Conservation (phyloP, 2,329 filamentous ascomycete genomes). For the Clonostachys solani region DNA sequence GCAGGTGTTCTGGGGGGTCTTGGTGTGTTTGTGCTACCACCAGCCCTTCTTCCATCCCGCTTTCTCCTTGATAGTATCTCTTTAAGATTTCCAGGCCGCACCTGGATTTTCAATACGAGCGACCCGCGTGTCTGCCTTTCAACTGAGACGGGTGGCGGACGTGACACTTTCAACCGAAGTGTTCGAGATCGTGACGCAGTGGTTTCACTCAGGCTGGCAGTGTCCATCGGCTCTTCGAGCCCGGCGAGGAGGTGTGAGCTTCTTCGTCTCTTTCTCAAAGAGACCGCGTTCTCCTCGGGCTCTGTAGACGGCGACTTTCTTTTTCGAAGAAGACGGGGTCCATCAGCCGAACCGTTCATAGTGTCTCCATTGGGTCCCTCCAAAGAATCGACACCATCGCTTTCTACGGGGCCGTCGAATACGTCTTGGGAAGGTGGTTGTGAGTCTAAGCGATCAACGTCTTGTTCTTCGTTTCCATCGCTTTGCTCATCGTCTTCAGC, state of each 20-base stretch:
- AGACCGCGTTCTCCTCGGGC: slow-evolving; percentile 48
- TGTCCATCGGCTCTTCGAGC: slow-evolving; percentile 24
- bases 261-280: slow-evolving; percentile 49
- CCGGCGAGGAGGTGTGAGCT: slow-evolving; percentile 22
- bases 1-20: slow-evolving; percentile 7
- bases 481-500: slow-evolving; percentile 22
- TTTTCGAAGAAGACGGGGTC: slow-evolving; percentile 74
- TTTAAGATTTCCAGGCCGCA: slow-evolving; percentile 29
- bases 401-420: slow-evolving; percentile 53
- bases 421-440: slow-evolving; percentile 56
- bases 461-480: slow-evolving; percentile 7
- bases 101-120: slow-evolving; percentile 26
- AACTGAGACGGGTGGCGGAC: slow-evolving; percentile 33
- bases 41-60: slow-evolving; percentile 20
- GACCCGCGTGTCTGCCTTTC: slow-evolving; percentile 27
- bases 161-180: slow-evolving; percentile 47
- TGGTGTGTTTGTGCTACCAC: neutral
- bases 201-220: slow-evolving; percentile 17
- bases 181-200: slow-evolving; percentile 41
- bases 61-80: slow-evolving; percentile 27
- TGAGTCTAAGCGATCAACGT: slow-evolving; percentile 11
- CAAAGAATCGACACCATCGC: slow-evolving; percentile 37
- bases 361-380: slow-evolving; percentile 26
- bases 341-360: slow-evolving; percentile 60
- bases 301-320: slow-evolving; percentile 75